These are phyloP conservation scores for Sporothrix schenckii DNA, from an alignment of 2,329 filamentous ascomycete genomes.

Conservation along the genomic window DNA sequence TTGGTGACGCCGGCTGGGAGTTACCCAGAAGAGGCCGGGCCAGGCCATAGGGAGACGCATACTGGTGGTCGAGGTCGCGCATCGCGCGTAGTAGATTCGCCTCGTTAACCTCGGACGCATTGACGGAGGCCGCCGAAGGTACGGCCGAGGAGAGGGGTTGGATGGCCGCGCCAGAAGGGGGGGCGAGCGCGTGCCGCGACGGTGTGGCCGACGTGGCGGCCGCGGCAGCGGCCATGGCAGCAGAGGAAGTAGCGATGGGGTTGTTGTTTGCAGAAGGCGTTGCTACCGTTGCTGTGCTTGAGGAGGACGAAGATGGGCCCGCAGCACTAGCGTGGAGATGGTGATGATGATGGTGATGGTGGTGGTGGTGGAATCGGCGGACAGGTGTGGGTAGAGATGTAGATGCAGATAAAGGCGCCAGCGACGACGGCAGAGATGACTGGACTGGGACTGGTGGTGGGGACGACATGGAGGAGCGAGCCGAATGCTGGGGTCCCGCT, in stretches of 20 bases:
- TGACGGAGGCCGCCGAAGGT: conserved; percentile 48
- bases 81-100: conserved; percentile 74
- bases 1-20: conserved; percentile 92
- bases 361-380: conserved; percentile 34
- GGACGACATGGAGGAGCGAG: conserved; percentile 28
- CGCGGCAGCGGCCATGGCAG: conserved; percentile 25
- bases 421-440: conserved; percentile 4
- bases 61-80: conserved; percentile 76
- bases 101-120: conserved; percentile 65
- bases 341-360: conserved; percentile 44
- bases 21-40: conserved; percentile 65
- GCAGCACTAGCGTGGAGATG: conserved; percentile 46
- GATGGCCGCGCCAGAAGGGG: conserved; percentile 55
- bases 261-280: conserved; percentile 10
- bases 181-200: conserved; percentile 50
- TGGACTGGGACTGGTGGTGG: conserved; percentile 22
- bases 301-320: conserved; percentile 35
- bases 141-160: conserved; percentile 70
- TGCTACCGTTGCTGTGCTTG: conserved; percentile 5
- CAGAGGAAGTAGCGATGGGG: conserved; percentile 10
- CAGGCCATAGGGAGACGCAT: conserved; percentile 77
- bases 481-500: conserved; percentile 54
- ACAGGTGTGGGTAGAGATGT: background rate
- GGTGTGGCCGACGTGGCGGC: conserved; percentile 26
- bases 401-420: conserved; percentile 7